phyloP scores from a whole-genome alignment of 2,329 filamentous ascomycete genomes.

The Pseudogymnoascus sp. region DNA sequence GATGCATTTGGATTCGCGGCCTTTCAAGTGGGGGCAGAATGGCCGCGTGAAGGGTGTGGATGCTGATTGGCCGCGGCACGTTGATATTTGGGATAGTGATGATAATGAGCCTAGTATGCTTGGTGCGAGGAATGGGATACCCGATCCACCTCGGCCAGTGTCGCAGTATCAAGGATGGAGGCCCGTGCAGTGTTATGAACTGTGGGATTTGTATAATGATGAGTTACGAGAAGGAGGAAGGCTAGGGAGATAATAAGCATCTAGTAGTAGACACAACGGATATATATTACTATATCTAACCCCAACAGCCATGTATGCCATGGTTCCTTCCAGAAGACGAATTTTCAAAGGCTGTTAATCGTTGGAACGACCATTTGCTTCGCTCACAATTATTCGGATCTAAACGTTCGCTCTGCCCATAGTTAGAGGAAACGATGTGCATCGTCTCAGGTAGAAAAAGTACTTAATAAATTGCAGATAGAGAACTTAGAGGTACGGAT shows the following conservation, averaged over 20 bases:
- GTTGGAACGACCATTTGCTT: no score
- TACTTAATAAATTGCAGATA: no score
- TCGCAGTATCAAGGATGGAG: background rate
- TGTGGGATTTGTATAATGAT: background rate
- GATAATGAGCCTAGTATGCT: background rate
- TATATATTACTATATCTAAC: background rate
- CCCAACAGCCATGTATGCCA: no score
- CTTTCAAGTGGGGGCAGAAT: background rate
- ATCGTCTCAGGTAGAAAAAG: no score
- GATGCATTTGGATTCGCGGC: background rate
- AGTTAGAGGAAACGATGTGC: no score
- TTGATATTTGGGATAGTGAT: background rate
- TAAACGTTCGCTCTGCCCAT: no score
- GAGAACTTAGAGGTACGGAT: no score
- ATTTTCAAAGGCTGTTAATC: no score
- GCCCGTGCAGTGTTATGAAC: background rate
- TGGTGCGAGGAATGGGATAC: background rate
- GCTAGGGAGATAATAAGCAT: background rate
- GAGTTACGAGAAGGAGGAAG: background rate
- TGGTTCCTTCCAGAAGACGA: no score
- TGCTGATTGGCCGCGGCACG: background rate
- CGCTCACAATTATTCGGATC: no score
- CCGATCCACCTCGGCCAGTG: background rate
- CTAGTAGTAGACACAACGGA: background rate
- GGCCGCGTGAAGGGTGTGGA: background rate